phyloP scores from a whole-genome alignment of 345 rosid genomes.

The Brassica incana region DNA sequence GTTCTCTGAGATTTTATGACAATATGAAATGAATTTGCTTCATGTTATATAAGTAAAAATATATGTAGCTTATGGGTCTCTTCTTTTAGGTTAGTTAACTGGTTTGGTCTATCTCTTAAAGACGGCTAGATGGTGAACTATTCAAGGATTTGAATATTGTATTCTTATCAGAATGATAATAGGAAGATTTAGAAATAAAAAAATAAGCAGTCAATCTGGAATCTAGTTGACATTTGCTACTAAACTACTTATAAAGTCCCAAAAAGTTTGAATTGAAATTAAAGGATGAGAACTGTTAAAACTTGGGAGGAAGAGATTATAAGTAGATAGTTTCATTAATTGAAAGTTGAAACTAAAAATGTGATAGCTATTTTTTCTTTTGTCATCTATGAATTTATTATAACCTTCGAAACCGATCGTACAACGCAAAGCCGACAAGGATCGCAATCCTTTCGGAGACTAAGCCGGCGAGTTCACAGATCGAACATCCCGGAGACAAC shows the following conservation, averaged over 20 bases:
- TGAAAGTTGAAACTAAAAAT: neutral
- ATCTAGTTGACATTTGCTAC: conserved; percentile 25
- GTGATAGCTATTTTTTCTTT: too few relatives aligned
- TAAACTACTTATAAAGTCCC: neutral
- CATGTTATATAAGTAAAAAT: neutral
- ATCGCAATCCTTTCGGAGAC: too few relatives aligned
- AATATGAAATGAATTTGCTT: neutral
- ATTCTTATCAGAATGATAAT: conserved; percentile 11
- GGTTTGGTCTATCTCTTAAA: conserved; percentile 1
- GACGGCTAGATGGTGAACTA: neutral
- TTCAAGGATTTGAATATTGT: conserved; percentile 14
- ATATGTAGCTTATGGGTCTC: conserved; percentile 11
- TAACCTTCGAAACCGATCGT: too few relatives aligned
- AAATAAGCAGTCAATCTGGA: neutral
- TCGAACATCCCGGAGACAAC: too few relatives aligned
- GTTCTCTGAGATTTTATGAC: neutral
- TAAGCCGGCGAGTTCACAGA: too few relatives aligned
- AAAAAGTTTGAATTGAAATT: neutral
- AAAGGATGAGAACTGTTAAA: neutral
- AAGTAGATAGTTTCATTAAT: too few relatives aligned
- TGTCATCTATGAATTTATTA: too few relatives aligned
- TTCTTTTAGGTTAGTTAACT: conserved; percentile 4
- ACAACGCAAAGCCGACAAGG: too few relatives aligned
- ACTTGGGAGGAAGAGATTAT: too few relatives aligned
- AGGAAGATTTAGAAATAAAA: neutral